Evolutionary conservation across 2,329 filamentous ascomycete species (phyloP), one percentile per base, ranked within the genome.

Genomic region (Stenocarpella maydis): DNA sequence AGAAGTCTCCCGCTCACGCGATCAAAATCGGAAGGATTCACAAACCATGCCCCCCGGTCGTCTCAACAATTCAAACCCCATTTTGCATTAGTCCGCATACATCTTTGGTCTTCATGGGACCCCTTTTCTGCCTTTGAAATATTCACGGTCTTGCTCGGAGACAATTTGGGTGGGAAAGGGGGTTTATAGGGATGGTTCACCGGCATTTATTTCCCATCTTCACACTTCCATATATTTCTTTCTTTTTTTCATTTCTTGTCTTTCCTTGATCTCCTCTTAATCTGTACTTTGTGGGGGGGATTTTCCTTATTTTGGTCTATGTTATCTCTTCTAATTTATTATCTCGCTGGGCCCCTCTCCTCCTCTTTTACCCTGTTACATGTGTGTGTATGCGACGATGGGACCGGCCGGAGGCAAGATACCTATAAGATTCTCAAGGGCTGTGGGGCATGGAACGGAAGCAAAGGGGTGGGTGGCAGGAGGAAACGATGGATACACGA

Each of bases 1-100:
- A 71, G 69, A 71, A 68, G 55, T 65, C 63, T 64, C 71, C 72
- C 76, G 77, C 77, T 77, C 77, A 76, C 77, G 77, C 77, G 75
- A 77, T 74, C 55, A 58, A 74, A 60, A 50, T 55, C 65, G 69
- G 53, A 71, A 47, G 58, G 58, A 31, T 61, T 61, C 58, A 61
- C 26, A 15, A 26, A 41, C 9, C 7, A 21, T 8, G 3, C 19
- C 3, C 26, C 24, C 24, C 7, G 31, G 4, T 31, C 31, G 7
- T 43, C 55, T 31, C 26, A 19, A 58, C 34, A 66, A 65, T 41
- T 69, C 67, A 67, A 69, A 69, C 66, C 66, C 63, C 15, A 21
- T 41, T 73, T 74, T 72, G 72, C 73, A 31, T 54, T 63, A 39
- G 39, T 24, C 31, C 64, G 12, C 43, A 45, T 52, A 26, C 58